Percentiles rank a stretch among this genome's conserved stretches.
These are phyloP conservation scores for Picea sitchensis DNA, from an alignment of 75 land plant species.

Conservation along the genomic window DNA sequence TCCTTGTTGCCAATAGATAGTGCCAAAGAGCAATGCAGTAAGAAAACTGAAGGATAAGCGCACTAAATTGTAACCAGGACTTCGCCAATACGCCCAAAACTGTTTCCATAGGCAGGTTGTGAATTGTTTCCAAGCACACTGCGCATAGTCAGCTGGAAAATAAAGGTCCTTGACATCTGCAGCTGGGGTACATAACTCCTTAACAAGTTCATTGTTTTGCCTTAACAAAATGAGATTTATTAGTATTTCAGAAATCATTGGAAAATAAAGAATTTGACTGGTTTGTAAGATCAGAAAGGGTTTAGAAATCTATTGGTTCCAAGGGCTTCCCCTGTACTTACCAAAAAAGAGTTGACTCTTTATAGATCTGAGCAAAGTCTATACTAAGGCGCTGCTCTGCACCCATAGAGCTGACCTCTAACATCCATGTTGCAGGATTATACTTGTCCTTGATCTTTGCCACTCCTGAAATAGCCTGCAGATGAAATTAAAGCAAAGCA, in stretches of 20 bases:
- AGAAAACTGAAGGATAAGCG: constrained; percentile 45
- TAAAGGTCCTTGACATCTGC: constrained; percentile 40
- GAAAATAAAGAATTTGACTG: not conserved
- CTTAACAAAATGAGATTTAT: constrained; percentile 8
- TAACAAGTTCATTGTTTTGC: constrained; percentile 32
- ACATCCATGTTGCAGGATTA: constrained; percentile 82
- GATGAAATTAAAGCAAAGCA: not conserved
- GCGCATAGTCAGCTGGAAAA: constrained; percentile 53
- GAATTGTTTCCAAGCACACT: constrained; percentile 26
- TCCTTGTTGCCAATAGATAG: constrained; percentile 61
- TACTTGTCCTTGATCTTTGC: constrained; percentile 49
- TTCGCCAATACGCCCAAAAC: constrained; percentile 65
- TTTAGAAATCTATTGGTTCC: not conserved
- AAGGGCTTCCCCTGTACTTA: constrained; percentile 10
- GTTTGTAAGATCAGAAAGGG: not conserved
- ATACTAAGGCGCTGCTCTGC: constrained; percentile 46
- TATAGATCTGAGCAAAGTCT: constrained; percentile 53
- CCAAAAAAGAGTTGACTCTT: constrained; percentile 48
- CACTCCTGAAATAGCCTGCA: constrained; percentile 44
- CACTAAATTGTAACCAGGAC: constrained; percentile 62
- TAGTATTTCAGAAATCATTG: not conserved
- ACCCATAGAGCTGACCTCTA: constrained; percentile 46
- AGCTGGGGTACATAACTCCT: constrained; percentile 44
- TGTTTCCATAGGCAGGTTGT: constrained; percentile 58
- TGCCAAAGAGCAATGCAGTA: constrained; percentile 48